Base-by-base conservation (phyloP, 129 eudicot species). In the Ambrosia artemisiifolia region DNA sequence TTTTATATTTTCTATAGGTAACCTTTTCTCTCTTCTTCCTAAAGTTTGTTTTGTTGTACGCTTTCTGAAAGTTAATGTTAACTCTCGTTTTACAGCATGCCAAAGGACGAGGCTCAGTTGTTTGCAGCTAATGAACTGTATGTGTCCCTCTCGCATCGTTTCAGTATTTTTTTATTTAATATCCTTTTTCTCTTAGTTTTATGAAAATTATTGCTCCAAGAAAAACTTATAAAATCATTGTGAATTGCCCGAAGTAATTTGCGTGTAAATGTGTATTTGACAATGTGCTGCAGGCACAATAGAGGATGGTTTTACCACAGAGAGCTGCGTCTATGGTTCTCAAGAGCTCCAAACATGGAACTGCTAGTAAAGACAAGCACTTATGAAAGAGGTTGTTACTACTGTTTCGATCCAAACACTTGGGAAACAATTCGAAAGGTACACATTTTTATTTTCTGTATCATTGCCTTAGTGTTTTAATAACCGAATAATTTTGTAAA, bases 51-150 rank as follows among this genome's bases (percentile, higher is more conserved):
- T 69, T 65, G 30, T 35, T 8, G 8, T 59, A 38, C 67, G 70
- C 14, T 36, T 11, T 54, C 10, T 19, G 20, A 76, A 35, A 2
- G 63, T 80, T 53, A 20, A 17, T 35, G 13, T 78, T 70, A 71
- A 16, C 30, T 75, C 28, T 49, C 72, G 34, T 55, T 40, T 70
- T 85, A 70, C 88, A 93, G 98, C 90, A 93, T 93, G 98, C 98
- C 98, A 40, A 89, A 85, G 70, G 96, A 90, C 1, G 92, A 93
- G 82, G 98, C 96, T 44, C 98, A 92, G 85, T 71, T 88, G 72
- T 87, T 78, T 80, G 98, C 98, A 18, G 98, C 98, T 54, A 87
- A 83, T 77, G 98, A 92, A 85, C 83, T 92, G 98, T 92, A 87
- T 55, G 94, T 74, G 63, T 30, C 80, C 57, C 36, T 81, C 14